Percentiles rank a stretch among this genome's conserved stretches.
Evolutionary conservation across 257 asterid species (phyloP).

Genomic region (Nicotiana noctiflora): DNA sequence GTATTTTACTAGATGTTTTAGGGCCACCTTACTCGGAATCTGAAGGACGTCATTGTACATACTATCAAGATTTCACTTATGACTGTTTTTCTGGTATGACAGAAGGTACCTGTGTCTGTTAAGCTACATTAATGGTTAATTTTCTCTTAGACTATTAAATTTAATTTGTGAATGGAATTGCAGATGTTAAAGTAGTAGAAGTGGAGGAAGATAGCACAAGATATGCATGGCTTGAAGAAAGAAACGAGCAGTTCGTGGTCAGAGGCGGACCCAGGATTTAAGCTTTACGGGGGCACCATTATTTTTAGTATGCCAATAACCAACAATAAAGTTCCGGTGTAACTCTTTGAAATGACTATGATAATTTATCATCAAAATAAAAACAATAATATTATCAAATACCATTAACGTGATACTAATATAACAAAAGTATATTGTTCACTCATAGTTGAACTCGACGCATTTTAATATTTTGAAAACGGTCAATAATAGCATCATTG

Average conservation of each 20-base stretch:
- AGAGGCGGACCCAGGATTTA: no score
- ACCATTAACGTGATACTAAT: no score
- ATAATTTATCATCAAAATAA: no score
- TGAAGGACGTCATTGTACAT: slow-evolving; percentile 24
- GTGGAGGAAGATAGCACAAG: slow-evolving; percentile 1
- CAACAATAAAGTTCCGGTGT: no score
- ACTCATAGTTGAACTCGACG: no score
- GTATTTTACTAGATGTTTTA: slow-evolving; percentile 29
- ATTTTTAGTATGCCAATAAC: no score
- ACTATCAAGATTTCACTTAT: slow-evolving; percentile 15
- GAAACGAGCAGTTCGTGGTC: slow-evolving; percentile 9
- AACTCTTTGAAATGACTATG: no score
- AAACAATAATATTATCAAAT: no score
- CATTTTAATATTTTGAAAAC: no score
- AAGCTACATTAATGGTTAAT: neutral
- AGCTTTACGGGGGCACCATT: no score
- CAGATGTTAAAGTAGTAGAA: neutral
- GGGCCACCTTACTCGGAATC: slow-evolving; percentile 28
- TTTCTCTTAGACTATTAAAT: neutral
- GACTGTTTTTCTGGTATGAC: slow-evolving; percentile 12
- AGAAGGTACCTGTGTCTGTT: neutral
- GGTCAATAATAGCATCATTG: no score
- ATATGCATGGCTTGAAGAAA: slow-evolving; percentile 26
- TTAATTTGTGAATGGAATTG: neutral
- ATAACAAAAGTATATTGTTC: no score